Percentiles rank a stretch among this genome's conserved stretches.
Evolutionary conservation across 1,284 basidiomycete species (phyloP).

Genomic region (Vanrija sp.): DNA sequence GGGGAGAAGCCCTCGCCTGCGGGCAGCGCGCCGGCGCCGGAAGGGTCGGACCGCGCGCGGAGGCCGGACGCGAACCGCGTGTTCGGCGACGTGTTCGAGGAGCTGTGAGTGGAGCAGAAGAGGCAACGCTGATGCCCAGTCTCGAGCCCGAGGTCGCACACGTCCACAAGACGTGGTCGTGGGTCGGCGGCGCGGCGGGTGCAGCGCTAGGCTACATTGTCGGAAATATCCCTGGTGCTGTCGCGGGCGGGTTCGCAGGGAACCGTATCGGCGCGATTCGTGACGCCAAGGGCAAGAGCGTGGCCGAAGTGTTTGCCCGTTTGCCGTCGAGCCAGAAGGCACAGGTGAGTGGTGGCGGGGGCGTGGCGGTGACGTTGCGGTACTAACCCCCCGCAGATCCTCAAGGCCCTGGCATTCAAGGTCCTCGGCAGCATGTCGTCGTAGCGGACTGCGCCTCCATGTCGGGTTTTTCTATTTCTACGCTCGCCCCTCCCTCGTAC

Average conservation of each 20-base stretch:
- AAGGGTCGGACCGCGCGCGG: constrained; percentile 13
- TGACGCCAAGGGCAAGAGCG: constrained; percentile 89
- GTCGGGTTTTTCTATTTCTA: not conserved
- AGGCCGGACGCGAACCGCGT: constrained; percentile 73
- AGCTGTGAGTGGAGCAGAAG: constrained; percentile 54
- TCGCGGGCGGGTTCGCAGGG: constrained; percentile 63
- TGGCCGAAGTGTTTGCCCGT: constrained; percentile 82
- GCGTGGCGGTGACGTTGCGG: not conserved
- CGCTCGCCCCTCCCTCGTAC: not conserved
- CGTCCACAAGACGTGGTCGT: constrained; percentile 45
- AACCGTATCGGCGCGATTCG: constrained; percentile 80
- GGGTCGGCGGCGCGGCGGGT: constrained; percentile 61
- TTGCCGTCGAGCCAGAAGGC: constrained; percentile 78
- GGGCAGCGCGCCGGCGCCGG: constrained; percentile 8
- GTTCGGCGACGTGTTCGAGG: constrained; percentile 86
- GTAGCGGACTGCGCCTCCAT: constrained; percentile 3
- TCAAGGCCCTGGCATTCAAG: constrained; percentile 82
- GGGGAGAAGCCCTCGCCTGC: constrained; percentile 3
- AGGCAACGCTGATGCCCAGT: constrained; percentile 19
- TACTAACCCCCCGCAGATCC: constrained; percentile 57
- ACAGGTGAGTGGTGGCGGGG: constrained; percentile 57
- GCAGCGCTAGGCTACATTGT: constrained; percentile 77
- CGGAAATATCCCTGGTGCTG: constrained; percentile 74
- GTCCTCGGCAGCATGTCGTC: constrained; percentile 62
- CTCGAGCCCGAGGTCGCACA: constrained; percentile 48